Evolutionary conservation across 2,329 filamentous ascomycete species (phyloP), one percentile per base, ranked within the genome.

Genomic region (Fusarium piperis): DNA sequence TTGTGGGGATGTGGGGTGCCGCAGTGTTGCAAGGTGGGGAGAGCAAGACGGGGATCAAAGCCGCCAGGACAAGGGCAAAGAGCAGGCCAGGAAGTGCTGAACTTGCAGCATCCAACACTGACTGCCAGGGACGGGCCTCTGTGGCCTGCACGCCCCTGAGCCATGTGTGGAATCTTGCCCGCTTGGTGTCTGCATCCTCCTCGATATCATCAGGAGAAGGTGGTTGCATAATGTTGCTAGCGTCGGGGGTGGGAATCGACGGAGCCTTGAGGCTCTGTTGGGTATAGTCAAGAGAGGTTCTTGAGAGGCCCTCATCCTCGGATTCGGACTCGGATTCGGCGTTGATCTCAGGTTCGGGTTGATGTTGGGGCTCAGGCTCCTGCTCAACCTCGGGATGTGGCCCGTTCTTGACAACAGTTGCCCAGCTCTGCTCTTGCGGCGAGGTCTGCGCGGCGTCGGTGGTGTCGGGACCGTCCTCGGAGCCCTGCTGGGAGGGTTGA

Each of bases 251-350:
- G n/a, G 74, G 71, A 28, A 83, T 78, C 28, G 83, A 84, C 6
- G 85, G 85, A 36, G 79, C 84, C 53, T 79, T 79, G 44, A 87
- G 82, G 59, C 81, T 83, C 72, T 87, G 80, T 52, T 87, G 85
- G 23, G 85, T 84, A 69, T 88, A 88, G 60, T 83, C 81, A 28
- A 87, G 82, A 23, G 85, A 86, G 12, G 78, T 76, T 64, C 77
- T 73, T 65, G 81, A 82, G 28, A 80, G 79, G 9, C 77, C 79
- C 26, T 82, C 81, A 18, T 84, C 82, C n/a, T 87, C 84, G 6
- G 74, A 76, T 28, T 87, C 84, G 6, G 73, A 68, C 26, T 79
- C 77, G 5, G 77, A 76, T 32, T 78, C 78, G n/a, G 68, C 67
- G 39, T 74, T 74, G 32, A 59, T 20, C 30, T 73, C 70, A 41